Evolutionary conservation across 805 yeast genomes (phyloP), one percentile per base, ranked within the genome.

Genomic region (Zygosaccharomyces siamensis): DNA sequence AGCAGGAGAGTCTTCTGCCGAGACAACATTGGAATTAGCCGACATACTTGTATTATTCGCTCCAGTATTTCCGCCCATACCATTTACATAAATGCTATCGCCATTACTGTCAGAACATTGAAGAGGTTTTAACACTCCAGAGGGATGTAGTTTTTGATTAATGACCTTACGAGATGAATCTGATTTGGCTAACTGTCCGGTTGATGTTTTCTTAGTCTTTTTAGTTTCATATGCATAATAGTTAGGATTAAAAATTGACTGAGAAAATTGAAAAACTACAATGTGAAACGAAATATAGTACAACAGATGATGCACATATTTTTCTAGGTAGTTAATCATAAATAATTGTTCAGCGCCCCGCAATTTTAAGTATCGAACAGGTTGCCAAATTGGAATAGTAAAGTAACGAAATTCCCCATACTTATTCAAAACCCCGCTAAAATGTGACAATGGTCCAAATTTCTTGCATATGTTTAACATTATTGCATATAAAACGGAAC

Each of bases 251-350:
- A 48, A 40, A 28, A 55, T 47, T 23, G 56, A 55, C 37, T 48
- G 52, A 18, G 52, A 23, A 30, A 63, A 52, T 48, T 64, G 68
- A 12, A 47, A 47, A 4, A 58, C 43, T 10, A 64, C 61, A 23
- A 65, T 55, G 50, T 65, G 67, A 46, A 62, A 64, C n/a, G 67
- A 62, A 8, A 62, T 47, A 35, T 57, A 55, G 43, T 58, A 58
- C 33, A 56, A 41, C 14, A 55, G 40, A 41, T 52, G 49, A 20
- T 52, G 55, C 26, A 53, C 47, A 32, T 55, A 57, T 39, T 45
- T 56, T 42, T 51, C 50, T 14, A 52, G 38, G 49, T 51, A 52
- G 31, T 33, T 32, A 14, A 46, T 14, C 21, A 46, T 12, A 23
- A 24, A 23, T 12, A 37, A 41, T 21, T 12, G 28, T 16, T 18